A percentile compares a stretch with the other conserved stretches of the same genome.
Conservation (phyloP, 352 stramenopile species). For the Phytopythium vexans region DNA sequence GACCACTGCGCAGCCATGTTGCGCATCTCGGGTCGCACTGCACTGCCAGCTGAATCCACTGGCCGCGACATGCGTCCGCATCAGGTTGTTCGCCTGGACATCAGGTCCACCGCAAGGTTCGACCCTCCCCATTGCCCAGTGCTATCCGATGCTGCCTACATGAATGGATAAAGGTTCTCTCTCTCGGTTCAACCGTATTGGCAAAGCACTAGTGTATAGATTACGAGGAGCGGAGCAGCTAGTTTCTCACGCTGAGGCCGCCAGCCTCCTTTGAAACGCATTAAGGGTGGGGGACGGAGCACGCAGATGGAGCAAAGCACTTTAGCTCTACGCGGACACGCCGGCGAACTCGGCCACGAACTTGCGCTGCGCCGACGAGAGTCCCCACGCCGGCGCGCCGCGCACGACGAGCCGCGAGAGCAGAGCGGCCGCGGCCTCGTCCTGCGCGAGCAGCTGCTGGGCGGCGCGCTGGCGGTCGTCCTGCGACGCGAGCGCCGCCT, state of each 20-base stretch:
- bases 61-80: background rate
- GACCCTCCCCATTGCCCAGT: no score
- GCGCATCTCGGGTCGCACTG: background rate
- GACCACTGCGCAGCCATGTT: background rate
- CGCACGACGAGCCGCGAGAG: constrained; percentile 68
- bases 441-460: constrained; percentile 26
- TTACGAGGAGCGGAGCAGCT: background rate
- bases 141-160: no score
- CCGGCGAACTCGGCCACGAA: constrained; percentile 60
- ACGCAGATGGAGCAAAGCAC: constrained; percentile 2
- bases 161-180: no score
- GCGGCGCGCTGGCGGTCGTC: constrained; percentile 43
- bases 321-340: constrained; percentile 7
- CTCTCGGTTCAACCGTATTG: no score
- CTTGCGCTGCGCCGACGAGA: constrained; percentile 67
- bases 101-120: no score
- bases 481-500: constrained; percentile 19
- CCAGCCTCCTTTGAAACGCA: background rate
- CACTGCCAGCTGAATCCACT: background rate
- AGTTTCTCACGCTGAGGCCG: background rate
- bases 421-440: constrained; percentile 38
- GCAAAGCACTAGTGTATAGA: no score
- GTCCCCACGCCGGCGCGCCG: constrained; percentile 68
- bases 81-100: no score
- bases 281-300: background rate